Evolutionary conservation across 2,329 filamentous ascomycete genomes (phyloP).

Genomic region (Alternaria rosae): DNA sequence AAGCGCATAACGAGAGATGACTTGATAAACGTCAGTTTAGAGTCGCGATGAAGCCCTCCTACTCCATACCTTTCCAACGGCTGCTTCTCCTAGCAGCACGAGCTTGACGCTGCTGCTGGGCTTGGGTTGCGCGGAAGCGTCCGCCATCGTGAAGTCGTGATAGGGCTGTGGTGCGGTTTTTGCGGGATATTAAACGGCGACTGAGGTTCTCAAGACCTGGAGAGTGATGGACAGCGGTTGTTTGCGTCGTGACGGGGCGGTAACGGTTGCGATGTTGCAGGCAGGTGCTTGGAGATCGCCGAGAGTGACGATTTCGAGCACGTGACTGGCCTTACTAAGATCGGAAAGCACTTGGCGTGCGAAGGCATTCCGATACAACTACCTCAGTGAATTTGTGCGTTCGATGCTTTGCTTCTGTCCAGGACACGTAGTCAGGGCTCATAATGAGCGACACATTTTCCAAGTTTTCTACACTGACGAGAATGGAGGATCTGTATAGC

Average conservation of each 20-base stretch:
- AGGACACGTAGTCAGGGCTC: not conserved
- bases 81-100: conserved; percentile 94
- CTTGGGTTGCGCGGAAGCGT: conserved; percentile 76
- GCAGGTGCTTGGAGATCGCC: conserved; percentile 21
- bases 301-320: conserved; percentile 25
- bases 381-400: not conserved
- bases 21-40: conserved; percentile 55
- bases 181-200: not conserved
- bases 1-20: conserved; percentile 97
- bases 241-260: conserved; percentile 8
- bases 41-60: not conserved
- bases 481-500: not conserved
- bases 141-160: conserved; percentile 66
- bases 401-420: not conserved
- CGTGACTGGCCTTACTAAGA: conserved; percentile 22
- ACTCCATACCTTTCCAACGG: conserved; percentile 86
- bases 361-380: not conserved
- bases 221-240: not conserved
- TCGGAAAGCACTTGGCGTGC: not conserved
- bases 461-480: not conserved
- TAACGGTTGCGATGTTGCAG: conserved; percentile 16
- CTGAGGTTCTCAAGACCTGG: not conserved
- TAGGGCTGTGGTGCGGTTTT: conserved; percentile 3
- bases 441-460: not conserved
- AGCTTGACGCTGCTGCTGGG: conserved; percentile 99